These are phyloP conservation scores for Uronychia setigera DNA, from an alignment of 73 alveolate species.

Conservation along the genomic window DNA sequence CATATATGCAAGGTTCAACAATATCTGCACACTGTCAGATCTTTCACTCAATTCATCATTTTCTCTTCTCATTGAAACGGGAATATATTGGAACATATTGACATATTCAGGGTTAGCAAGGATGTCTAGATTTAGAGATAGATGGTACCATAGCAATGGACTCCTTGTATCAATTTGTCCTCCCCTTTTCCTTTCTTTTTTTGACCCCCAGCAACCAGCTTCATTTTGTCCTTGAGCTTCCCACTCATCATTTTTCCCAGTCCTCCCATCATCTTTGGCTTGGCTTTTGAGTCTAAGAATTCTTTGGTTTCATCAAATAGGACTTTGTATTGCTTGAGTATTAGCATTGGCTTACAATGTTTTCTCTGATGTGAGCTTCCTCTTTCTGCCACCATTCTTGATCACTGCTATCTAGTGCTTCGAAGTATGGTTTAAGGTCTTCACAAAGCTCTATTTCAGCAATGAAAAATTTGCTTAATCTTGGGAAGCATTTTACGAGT, in stretches of 20 bases:
- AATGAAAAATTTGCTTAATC: background rate
- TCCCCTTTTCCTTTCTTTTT: no score
- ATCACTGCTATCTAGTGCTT: constrained; percentile 34
- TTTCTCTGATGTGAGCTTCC: constrained; percentile 37
- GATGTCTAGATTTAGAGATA: constrained; percentile 17
- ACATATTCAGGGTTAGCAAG: constrained; percentile 49
- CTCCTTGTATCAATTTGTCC: no score
- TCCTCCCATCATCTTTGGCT: background rate
- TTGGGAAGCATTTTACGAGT: constrained; percentile 8
- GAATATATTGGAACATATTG: constrained; percentile 32
- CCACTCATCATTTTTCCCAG: no score
- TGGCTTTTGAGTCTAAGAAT: constrained; percentile 7
- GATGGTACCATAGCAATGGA: constrained; percentile 34
- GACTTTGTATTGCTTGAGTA: constrained; percentile 13
- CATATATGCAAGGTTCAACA: no score
- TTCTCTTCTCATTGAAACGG: no score
- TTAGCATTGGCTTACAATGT: background rate
- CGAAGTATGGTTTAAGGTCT: constrained; percentile 30
- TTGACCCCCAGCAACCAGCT: no score
- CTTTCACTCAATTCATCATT: no score
- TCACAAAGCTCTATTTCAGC: constrained; percentile 7
- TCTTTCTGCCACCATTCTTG: constrained; percentile 34
- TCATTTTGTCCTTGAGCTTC: no score
- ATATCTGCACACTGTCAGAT: no score
- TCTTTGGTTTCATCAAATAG: constrained; percentile 31